phyloP scores from a whole-genome alignment of 495 filamentous ascomycete species.

The Pseudevernia furfuracea region DNA sequence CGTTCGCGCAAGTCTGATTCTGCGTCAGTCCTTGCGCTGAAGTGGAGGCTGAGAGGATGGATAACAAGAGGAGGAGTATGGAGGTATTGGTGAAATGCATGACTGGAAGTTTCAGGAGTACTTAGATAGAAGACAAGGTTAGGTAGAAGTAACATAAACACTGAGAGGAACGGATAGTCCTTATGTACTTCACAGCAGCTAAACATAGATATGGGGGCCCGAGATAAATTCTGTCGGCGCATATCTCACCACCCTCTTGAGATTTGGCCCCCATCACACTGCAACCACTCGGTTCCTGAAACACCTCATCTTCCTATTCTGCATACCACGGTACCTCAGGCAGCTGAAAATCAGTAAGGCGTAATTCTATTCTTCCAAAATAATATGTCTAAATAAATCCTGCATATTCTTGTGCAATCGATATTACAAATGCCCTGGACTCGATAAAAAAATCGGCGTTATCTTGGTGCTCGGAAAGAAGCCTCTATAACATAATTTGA shows the following conservation, averaged over 20 bases:
- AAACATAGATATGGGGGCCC: not conserved
- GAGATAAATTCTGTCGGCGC: not conserved
- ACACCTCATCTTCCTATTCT: not conserved
- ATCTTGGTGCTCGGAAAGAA: too few relatives aligned
- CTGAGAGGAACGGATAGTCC: not conserved
- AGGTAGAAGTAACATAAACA: slow-evolving; percentile 7
- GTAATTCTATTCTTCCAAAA: not conserved
- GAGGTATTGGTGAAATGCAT: slow-evolving; percentile 8
- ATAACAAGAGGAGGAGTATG: slow-evolving; percentile 7
- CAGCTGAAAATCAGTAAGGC: not conserved
- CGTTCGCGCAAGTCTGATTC: not conserved
- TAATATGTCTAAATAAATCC: not conserved
- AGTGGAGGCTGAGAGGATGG: slow-evolving; percentile 8
- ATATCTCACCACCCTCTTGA: slow-evolving; percentile 3
- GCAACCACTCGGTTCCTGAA: slow-evolving; percentile 10
- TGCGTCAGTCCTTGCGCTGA: slow-evolving; percentile 6
- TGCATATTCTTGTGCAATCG: not conserved
- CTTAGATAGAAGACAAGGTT: slow-evolving; percentile 5
- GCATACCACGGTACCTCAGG: not conserved
- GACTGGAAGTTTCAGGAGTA: slow-evolving; percentile 5
- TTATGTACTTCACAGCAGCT: slow-evolving; percentile 7
- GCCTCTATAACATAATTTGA: too few relatives aligned
- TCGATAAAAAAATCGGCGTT: too few relatives aligned
- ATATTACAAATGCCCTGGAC: not conserved
- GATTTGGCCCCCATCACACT: slow-evolving; percentile 9